Conservation (phyloP, 2,329 filamentous ascomycete genomes). For the Pseudocercospora eumusae region DNA sequence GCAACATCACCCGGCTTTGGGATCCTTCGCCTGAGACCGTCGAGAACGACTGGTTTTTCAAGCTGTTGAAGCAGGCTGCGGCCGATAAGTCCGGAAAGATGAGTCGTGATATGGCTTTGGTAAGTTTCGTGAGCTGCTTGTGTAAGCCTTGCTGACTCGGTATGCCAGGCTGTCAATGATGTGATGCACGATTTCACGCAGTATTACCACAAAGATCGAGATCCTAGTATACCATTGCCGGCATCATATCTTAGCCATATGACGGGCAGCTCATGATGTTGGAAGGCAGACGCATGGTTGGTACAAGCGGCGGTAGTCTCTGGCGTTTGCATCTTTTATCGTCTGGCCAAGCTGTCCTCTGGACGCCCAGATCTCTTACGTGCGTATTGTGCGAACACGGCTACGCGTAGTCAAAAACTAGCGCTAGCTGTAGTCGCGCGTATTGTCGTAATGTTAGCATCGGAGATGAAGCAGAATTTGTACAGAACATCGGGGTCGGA, state of each 20-base stretch:
- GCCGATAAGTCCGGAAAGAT: background rate
- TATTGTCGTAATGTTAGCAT: background rate
- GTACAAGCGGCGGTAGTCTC: background rate
- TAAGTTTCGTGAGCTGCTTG: background rate
- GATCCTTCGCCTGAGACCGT: background rate
- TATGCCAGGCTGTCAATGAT: background rate
- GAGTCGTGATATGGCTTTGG: conserved; percentile 1
- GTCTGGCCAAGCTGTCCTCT: background rate
- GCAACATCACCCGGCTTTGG: conserved; percentile 1
- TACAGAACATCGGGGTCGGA: background rate
- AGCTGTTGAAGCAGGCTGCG: conserved; percentile 5
- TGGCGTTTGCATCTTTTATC: background rate
- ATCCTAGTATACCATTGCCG: background rate
- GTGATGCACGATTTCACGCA: conserved; percentile 7
- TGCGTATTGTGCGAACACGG: background rate
- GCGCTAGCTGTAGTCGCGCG: too few relatives aligned
- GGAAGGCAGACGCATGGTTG: background rate
- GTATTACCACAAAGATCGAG: background rate
- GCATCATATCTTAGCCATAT: conserved; percentile 3
- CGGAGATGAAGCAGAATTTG: conserved; percentile 4
- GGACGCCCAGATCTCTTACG: conserved; percentile 4
- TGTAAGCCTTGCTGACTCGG: background rate
- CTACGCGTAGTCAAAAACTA: too few relatives aligned
- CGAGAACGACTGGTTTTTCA: conserved; percentile 1
- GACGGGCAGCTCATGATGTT: background rate